phyloP scores from a whole-genome alignment of 2,329 filamentous ascomycete species.

The Monosporascus sp. region DNA sequence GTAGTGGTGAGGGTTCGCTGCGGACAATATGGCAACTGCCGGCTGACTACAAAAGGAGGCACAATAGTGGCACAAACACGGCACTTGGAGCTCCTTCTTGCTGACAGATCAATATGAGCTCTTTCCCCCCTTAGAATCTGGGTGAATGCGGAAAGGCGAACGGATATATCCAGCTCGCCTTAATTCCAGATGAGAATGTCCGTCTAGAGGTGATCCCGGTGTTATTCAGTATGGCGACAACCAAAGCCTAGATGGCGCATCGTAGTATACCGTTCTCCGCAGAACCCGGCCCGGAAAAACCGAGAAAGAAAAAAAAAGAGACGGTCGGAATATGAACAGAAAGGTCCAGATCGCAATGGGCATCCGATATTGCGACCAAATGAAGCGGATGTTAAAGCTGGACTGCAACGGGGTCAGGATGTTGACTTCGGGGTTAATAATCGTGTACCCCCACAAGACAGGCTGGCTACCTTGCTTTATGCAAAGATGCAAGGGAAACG shows the following conservation, averaged over 20 bases:
- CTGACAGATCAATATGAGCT: too few relatives aligned
- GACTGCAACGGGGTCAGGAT: too few relatives aligned
- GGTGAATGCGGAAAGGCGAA: not conserved
- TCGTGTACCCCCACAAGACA: too few relatives aligned
- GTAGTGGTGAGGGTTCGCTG: too few relatives aligned
- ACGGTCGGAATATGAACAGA: not conserved
- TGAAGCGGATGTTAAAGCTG: not conserved
- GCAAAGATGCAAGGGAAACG: too few relatives aligned
- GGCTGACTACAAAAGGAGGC: too few relatives aligned
- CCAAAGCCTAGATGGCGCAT: not conserved
- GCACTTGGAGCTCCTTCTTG: too few relatives aligned
- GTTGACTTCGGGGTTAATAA: too few relatives aligned
- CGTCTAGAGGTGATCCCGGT: not conserved
- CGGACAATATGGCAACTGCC: too few relatives aligned
- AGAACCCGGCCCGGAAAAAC: not conserved
- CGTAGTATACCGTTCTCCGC: not conserved
- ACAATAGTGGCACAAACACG: too few relatives aligned
- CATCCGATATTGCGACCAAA: not conserved
- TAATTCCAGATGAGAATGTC: not conserved
- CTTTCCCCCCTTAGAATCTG: not conserved
- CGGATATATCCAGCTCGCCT: not conserved
- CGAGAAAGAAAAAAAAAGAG: not conserved
- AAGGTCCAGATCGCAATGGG: not conserved
- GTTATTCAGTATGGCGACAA: not conserved
- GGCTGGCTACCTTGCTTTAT: too few relatives aligned